Evolutionary conservation across 441 rosid genomes (phyloP).

Genomic region (Erodium trifolium): DNA sequence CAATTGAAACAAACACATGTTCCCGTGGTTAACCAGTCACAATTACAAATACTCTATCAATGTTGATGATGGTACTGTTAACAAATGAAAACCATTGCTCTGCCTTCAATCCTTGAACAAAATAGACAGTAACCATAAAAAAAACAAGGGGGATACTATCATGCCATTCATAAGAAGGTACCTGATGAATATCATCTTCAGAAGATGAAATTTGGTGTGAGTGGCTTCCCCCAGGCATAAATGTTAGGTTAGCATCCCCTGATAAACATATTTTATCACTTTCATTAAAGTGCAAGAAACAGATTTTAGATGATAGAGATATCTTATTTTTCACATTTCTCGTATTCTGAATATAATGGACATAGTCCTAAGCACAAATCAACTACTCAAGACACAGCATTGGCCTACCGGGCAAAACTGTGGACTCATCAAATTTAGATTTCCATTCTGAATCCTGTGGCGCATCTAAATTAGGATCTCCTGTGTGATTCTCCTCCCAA

Average conservation of each 20-base stretch:
- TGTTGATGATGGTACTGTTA: not conserved
- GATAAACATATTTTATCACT: constrained; percentile 25
- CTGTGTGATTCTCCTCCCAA: constrained; percentile 25
- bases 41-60: not conserved
- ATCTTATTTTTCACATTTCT: constrained; percentile 3
- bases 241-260: constrained; percentile 29
- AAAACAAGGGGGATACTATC: not conserved
- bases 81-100: not conserved
- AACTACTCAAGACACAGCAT: constrained; percentile 8
- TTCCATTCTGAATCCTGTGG: constrained; percentile 23
- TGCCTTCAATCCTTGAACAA: not conserved
- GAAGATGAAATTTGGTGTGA: constrained; percentile 18
- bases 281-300: constrained; percentile 19
- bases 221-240: constrained; percentile 22
- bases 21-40: not conserved
- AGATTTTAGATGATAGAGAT: constrained; percentile 6
- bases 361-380: constrained; percentile 8
- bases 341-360: constrained; percentile 5
- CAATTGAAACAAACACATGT: not conserved
- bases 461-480: constrained; percentile 24
- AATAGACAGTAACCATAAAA: not conserved
- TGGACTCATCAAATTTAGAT: constrained; percentile 22
- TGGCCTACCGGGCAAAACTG: constrained; percentile 29
- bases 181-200: constrained; percentile 30
- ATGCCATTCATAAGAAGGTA: constrained; percentile 17